Conservation (phyloP, 176 grass and related monocot species). For the Avena atlantica region DNA sequence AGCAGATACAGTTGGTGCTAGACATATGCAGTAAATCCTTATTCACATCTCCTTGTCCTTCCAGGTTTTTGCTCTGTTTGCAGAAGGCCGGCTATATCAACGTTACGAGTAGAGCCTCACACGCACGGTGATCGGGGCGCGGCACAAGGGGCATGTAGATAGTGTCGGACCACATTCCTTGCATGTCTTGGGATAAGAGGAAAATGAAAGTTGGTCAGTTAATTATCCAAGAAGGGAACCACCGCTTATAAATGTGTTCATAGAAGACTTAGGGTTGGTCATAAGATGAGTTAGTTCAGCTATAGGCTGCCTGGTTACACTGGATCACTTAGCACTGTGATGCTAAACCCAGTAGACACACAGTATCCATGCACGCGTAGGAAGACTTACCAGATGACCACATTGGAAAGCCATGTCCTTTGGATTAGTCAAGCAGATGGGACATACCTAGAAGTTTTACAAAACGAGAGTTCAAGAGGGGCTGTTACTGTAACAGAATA, state of each 20-base stretch:
- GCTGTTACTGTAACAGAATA: background rate
- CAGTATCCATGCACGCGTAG: background rate
- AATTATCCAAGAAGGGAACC: background rate
- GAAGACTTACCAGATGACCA: constrained; percentile 85
- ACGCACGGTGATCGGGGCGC: constrained; percentile 61
- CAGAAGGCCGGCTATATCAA: background rate
- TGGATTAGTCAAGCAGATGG: constrained; percentile 93
- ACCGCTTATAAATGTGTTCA: background rate
- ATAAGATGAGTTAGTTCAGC: background rate
- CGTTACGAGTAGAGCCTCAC: constrained; percentile 69
- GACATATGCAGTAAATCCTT: background rate
- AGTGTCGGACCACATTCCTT: constrained; percentile 82
- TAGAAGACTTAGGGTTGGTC: background rate
- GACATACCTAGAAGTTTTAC: constrained; percentile 64
- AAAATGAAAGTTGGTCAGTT: background rate
- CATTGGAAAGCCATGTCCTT: constrained; percentile 97
- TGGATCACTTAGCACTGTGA: constrained; percentile 17
- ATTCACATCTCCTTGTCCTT: constrained; percentile 28
- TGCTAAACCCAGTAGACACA: background rate
- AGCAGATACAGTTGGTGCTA: background rate
- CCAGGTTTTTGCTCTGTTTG: background rate
- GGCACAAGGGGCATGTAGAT: constrained; percentile 79
- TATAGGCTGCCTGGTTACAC: background rate
- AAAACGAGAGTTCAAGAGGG: constrained; percentile 20
- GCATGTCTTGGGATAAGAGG: constrained; percentile 63